phyloP scores from a whole-genome alignment of 768 basidiomycete genomes.

The Arthromyces matolae region DNA sequence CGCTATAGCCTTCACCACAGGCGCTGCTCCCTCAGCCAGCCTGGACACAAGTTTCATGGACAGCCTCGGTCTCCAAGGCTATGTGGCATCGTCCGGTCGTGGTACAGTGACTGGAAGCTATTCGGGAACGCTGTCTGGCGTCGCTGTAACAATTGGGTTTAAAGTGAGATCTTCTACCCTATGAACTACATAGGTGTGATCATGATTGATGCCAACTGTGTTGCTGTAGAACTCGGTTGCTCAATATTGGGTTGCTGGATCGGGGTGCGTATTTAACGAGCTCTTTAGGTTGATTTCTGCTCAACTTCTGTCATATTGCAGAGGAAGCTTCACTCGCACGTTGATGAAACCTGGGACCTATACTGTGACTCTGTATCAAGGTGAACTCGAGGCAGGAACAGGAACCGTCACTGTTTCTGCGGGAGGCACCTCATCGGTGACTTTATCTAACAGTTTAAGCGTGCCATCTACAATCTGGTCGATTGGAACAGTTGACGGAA shows the following conservation, averaged over 20 bases:
- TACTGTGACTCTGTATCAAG: conserved; percentile 41
- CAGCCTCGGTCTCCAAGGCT: conserved; percentile 39
- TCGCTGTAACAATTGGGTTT: conserved; percentile 38
- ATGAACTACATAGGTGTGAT: background rate
- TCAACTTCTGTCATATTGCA: conserved; percentile 9
- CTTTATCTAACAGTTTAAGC: conserved; percentile 28
- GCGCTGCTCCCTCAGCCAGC: conserved; percentile 38
- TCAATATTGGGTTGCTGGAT: conserved; percentile 44
- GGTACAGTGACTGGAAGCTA: conserved; percentile 42
- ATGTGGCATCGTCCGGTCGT: conserved; percentile 39
- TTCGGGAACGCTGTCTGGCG: conserved; percentile 39
- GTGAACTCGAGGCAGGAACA: conserved; percentile 42
- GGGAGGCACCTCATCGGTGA: conserved; percentile 34
- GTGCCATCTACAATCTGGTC: conserved; percentile 39
- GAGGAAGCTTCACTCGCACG: conserved; percentile 40
- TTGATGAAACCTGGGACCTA: conserved; percentile 49
- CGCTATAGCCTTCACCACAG: conserved; percentile 40
- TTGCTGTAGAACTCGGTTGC: conserved; percentile 35
- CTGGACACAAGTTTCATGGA: conserved; percentile 44
- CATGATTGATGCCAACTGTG: background rate
- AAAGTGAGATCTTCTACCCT: conserved; percentile 25
- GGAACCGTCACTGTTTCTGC: conserved; percentile 38
- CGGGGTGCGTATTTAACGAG: conserved; percentile 27
- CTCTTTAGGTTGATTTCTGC: background rate
- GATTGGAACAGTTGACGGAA: conserved; percentile 45